phyloP scores from a whole-genome alignment of 129 eudicot genomes.

The Lonicera japonica region DNA sequence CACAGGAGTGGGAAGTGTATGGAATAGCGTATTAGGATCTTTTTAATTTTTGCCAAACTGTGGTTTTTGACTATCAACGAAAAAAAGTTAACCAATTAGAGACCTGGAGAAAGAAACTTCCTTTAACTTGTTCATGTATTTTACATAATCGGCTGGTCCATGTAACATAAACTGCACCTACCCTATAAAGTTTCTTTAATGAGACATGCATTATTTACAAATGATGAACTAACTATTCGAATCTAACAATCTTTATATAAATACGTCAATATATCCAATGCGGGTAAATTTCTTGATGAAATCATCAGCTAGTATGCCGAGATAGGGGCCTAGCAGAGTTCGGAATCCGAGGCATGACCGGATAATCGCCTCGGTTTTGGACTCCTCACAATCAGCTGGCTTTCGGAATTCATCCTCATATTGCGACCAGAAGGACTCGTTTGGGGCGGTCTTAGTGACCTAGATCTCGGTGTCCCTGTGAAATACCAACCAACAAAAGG shows the following conservation, averaged over 20 bases:
- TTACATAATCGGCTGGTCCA: background rate
- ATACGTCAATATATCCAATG: background rate
- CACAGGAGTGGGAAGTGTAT: too few relatives aligned
- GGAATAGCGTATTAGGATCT: too few relatives aligned
- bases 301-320: background rate
- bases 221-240: background rate
- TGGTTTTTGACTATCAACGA: too few relatives aligned
- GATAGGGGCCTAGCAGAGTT: constrained; percentile 30
- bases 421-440: constrained; percentile 21
- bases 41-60: too few relatives aligned
- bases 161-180: background rate
- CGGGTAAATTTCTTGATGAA: constrained; percentile 4
- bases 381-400: constrained; percentile 19
- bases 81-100: too few relatives aligned
- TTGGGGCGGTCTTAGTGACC: constrained; percentile 42
- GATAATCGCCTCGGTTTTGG: constrained; percentile 33
- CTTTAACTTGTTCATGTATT: background rate
- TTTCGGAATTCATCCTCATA: constrained; percentile 40
- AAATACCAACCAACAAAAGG: constrained; percentile 9
- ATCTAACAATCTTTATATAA: background rate
- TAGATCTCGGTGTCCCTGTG: constrained; percentile 39
- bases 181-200: background rate
- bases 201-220: background rate
- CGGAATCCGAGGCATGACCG: constrained; percentile 65
- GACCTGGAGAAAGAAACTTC: too few relatives aligned